phyloP scores from a whole-genome alignment of 768 basidiomycete genomes.

The Serpula lacrymans region DNA sequence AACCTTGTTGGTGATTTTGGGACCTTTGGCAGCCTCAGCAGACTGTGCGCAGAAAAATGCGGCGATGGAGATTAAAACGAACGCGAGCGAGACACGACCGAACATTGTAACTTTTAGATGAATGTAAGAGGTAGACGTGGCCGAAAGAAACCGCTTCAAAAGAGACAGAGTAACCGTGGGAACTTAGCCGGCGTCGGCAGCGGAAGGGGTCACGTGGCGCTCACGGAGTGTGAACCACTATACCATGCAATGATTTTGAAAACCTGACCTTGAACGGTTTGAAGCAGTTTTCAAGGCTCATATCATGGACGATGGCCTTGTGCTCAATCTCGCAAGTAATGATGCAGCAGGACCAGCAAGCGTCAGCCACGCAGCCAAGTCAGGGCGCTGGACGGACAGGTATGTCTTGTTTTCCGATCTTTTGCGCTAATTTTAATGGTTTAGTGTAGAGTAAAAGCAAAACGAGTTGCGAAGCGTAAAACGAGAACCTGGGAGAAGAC shows the following conservation, averaged over 20 bases:
- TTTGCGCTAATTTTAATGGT: constrained; percentile 4
- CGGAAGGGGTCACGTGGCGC: too few relatives aligned
- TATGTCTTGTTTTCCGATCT: constrained; percentile 28
- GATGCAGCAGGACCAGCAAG: constrained; percentile 26
- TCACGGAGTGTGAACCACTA: too few relatives aligned
- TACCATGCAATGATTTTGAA: too few relatives aligned
- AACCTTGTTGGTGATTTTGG: constrained; percentile 88
- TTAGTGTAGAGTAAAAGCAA: constrained; percentile 63
- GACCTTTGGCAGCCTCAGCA: constrained; percentile 81
- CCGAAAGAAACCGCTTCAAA: constrained; percentile 3
- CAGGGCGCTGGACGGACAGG: constrained; percentile 80
- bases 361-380: constrained; percentile 38
- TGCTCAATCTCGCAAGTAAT: constrained; percentile 65
- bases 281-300: too few relatives aligned
- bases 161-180: constrained; percentile 15
- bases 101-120: constrained; percentile 38
- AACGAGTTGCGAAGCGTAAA: constrained; percentile 65
- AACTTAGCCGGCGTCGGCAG: constrained; percentile 5
- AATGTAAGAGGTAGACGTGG: constrained; percentile 24
- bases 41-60: constrained; percentile 70
- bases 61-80: constrained; percentile 59
- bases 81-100: constrained; percentile 56
- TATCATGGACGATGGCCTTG: constrained; percentile 68
- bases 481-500: constrained; percentile 34
- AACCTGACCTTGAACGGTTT: too few relatives aligned